phyloP scores from a whole-genome alignment of 345 rosid species.

The Turritis glabra region DNA sequence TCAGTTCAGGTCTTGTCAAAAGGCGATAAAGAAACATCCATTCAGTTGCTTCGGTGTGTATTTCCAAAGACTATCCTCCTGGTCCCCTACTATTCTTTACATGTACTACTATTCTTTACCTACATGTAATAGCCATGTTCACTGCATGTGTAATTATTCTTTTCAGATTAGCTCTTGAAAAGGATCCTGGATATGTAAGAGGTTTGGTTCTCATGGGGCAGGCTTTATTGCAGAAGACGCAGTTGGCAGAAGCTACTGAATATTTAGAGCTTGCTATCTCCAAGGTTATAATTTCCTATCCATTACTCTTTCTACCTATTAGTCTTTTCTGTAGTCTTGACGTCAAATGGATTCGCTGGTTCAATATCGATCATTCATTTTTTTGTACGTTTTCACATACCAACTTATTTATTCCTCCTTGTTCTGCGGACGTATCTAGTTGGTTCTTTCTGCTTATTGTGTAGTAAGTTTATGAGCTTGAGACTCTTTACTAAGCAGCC shows the following conservation, averaged over 20 bases:
- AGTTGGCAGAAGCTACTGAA: conserved; percentile 55
- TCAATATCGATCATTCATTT: neutral
- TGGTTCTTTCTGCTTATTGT: conserved; percentile 2
- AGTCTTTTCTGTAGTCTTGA: conserved; percentile 1
- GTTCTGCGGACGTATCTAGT: neutral
- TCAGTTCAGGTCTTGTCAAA: conserved; percentile 60
- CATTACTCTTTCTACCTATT: neutral
- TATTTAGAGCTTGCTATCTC: conserved; percentile 73
- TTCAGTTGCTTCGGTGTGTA: conserved; percentile 59
- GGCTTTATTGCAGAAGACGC: conserved; percentile 58
- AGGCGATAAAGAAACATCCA: conserved; percentile 54
- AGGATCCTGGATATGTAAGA: conserved; percentile 66
- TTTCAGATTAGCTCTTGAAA: conserved; percentile 71
- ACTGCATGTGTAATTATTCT: conserved; percentile 14
- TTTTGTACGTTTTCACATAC: neutral
- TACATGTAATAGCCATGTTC: conserved; percentile 9
- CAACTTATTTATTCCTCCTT: neutral
- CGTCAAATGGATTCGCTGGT: neutral
- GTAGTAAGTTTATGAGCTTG: neutral
- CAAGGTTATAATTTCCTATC: conserved; percentile 50
- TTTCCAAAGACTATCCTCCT: conserved; percentile 2
- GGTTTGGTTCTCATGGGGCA: conserved; percentile 77
- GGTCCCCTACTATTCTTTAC: neutral
- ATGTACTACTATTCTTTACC: neutral
- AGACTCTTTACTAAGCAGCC: conserved; percentile 16